These are phyloP conservation scores for Pythium brassicae DNA, from an alignment of 352 stramenopile species.

Conservation along the genomic window DNA sequence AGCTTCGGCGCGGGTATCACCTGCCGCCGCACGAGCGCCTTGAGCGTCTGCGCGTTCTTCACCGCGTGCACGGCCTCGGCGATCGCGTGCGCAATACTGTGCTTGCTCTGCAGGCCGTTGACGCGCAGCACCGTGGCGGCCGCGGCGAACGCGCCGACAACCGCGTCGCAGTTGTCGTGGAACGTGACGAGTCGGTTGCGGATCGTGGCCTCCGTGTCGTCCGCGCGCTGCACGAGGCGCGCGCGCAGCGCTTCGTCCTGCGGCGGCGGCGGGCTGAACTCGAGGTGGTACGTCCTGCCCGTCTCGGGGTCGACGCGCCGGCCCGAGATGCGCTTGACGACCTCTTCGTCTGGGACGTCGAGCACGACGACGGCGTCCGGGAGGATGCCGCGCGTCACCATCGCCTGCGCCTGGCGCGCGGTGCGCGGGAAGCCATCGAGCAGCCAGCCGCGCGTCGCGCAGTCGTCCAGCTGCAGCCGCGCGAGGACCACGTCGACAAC, in stretches of 20 bases:
- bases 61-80: conserved; percentile 27
- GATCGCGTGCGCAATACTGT: conserved; percentile 30
- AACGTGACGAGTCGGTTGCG: conserved; percentile 86
- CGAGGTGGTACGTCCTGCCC: conserved; percentile 95
- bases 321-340: conserved; percentile 95
- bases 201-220: conserved; percentile 92
- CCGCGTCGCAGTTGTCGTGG: conserved; percentile 65
- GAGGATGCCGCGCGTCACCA: conserved; percentile 78
- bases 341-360: conserved; percentile 92
- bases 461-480: conserved; percentile 82
- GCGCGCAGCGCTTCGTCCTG: conserved; percentile 53
- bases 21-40: conserved; percentile 24
- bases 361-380: conserved; percentile 91
- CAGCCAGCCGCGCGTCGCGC: conserved; percentile 77
- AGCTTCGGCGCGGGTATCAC: conserved; percentile 30
- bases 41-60: conserved; percentile 40
- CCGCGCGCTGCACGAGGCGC: conserved; percentile 84
- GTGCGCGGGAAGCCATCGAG: conserved; percentile 93
- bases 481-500: conserved; percentile 54
- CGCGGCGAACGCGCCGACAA: conserved; percentile 35
- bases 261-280: conserved; percentile 92
- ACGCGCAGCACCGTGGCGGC: conserved; percentile 33
- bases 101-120: conserved; percentile 43
- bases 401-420: conserved; percentile 69
- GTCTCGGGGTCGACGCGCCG: conserved; percentile 93